Evolutionary conservation across 805 yeast species (phyloP), one percentile per base, ranked within the genome.

Genomic region (Millerago galiae): DNA sequence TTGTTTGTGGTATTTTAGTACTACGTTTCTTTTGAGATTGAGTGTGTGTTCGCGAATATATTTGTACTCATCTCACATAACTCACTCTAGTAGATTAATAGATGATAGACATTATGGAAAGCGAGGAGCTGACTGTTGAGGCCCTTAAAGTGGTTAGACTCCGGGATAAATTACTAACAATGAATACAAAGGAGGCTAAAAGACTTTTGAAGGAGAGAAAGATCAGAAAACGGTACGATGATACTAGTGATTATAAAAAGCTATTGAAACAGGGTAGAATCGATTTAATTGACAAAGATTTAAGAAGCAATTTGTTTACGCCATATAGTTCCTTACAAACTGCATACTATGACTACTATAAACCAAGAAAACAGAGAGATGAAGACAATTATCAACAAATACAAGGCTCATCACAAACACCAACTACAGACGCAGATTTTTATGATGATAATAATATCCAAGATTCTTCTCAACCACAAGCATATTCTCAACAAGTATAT

Each of bases 221-320:
- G 30, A 35, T 59, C 9, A 51, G 55, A 13, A 32, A 35, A 15
- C 45, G 41, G 12, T 54, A 54, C 37, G 29, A 38, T 2, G 44
- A 34, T 12, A 51, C 55, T 18, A 44, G 51, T 15, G 43, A 50
- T 16, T 52, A 57, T 41, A 52, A 47, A 35, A 54, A 50, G 37
- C 43, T 47, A 25, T 24, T 52, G 3, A 45, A 47, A 35, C 45
- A 44, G 31, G 63, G 63, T 3, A 50, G 63, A 43, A 16, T 47
- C 3, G 63, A 59, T 35, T 37, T 51, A 32, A 52, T 59, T 8
- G 51, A 53, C 13, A 24, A 40, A 29, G 48, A 39, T 13, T 41
- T 44, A n/a, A 40, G 53, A 31, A 40, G 34, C 12, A 37, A 29
- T 11, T 28, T 42, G 21, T 56, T 50, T 45, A 47, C 53, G 9